These are phyloP conservation scores for Soucietia sequanensis DNA, from an alignment of 805 yeast genomes.

Conservation along the genomic window DNA sequence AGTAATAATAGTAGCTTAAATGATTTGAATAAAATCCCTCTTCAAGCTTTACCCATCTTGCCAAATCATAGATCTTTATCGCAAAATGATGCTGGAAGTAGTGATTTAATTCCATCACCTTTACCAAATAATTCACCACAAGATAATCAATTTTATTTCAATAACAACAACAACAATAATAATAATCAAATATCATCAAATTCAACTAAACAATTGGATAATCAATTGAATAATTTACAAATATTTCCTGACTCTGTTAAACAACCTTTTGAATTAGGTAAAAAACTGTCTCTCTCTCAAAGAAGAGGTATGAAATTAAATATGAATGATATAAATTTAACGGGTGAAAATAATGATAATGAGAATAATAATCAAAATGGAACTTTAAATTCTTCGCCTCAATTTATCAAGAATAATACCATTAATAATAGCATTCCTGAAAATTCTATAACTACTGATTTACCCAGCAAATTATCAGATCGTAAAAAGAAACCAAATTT, in stretches of 20 bases:
- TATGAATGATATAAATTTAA: slow-evolving; percentile 24
- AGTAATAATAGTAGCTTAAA: background rate
- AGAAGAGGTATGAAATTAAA: slow-evolving; percentile 55
- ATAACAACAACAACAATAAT: background rate
- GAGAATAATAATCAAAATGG: too few relatives aligned
- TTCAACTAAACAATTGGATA: slow-evolving; percentile 1
- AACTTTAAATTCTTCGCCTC: too few relatives aligned
- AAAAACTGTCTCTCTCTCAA: slow-evolving; percentile 49
- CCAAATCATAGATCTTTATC: slow-evolving; percentile 8
- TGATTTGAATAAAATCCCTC: background rate
- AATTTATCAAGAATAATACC: too few relatives aligned
- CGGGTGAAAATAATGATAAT: slow-evolving; percentile 1
- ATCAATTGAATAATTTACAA: background rate
- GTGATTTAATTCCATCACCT: slow-evolving; percentile 9
- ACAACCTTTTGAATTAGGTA: slow-evolving; percentile 18
- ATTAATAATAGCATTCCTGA: slow-evolving; percentile 13
- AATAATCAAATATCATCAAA: background rate
- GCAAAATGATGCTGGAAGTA: slow-evolving; percentile 7
- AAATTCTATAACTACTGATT: slow-evolving; percentile 10
- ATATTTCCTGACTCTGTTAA: slow-evolving; percentile 1
- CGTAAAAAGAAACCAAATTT: slow-evolving; percentile 40
- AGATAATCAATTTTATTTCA: background rate
- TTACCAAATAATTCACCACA: slow-evolving; percentile 1
- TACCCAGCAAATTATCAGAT: slow-evolving; percentile 37
- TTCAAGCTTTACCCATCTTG: background rate